A percentile compares a stretch with the other conserved stretches of the same genome.
phyloP scores from a whole-genome alignment of 2,329 filamentous ascomycete genomes.

The Emericellopsis atlantica region DNA sequence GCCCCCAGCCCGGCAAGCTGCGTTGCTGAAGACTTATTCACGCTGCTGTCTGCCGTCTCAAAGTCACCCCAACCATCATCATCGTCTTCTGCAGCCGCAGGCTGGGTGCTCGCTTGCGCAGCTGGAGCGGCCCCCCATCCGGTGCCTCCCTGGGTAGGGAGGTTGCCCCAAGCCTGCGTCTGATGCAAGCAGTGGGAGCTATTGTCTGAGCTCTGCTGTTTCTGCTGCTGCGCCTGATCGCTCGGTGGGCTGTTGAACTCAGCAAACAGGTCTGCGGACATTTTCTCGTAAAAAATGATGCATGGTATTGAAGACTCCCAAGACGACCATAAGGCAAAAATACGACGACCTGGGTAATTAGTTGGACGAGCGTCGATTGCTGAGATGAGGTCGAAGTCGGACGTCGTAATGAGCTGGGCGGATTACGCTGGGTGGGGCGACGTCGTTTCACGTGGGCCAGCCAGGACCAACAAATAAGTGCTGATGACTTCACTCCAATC shows the following conservation, averaged over 20 bases:
- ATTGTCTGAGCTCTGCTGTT: not conserved
- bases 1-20: not conserved
- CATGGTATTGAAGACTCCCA: too few relatives aligned
- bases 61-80: slow-evolving; percentile 60
- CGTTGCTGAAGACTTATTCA: not conserved
- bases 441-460: too few relatives aligned
- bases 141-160: not conserved
- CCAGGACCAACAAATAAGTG: too few relatives aligned
- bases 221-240: slow-evolving; percentile 9
- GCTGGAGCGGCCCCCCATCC: not conserved
- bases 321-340: too few relatives aligned
- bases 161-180: not conserved
- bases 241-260: slow-evolving; percentile 42
- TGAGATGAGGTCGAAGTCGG: too few relatives aligned
- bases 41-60: slow-evolving; percentile 37
- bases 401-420: too few relatives aligned
- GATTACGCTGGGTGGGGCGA: too few relatives aligned
- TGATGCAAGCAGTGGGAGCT: too few relatives aligned
- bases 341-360: too few relatives aligned
- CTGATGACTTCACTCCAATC: too few relatives aligned
- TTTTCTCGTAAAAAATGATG: slow-evolving; percentile 11
- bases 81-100: slow-evolving; percentile 26
- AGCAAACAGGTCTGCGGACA: slow-evolving; percentile 56
- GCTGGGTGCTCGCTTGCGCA: not conserved
- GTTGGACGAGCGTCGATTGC: too few relatives aligned